A percentile compares a stretch with the other conserved stretches of the same genome.
Evolutionary conservation across 1,139 yeast genomes (phyloP).

Genomic region (Suhomyces panamericanus): DNA sequence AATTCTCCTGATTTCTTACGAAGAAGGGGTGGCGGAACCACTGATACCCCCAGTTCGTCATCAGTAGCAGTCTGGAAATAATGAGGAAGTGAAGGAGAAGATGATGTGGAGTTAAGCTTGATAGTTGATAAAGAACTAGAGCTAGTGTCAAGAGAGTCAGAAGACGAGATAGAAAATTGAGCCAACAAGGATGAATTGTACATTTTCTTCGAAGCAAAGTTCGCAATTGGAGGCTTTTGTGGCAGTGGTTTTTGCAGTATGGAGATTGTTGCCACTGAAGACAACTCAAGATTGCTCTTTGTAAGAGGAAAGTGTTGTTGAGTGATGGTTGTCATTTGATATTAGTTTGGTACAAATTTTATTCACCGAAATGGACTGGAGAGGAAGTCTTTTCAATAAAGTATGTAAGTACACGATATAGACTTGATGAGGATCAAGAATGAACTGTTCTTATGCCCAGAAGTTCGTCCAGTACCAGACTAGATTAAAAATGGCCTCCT

Average conservation of each 20-base stretch:
- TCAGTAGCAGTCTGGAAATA: conserved; percentile 6
- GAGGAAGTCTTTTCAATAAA: no score
- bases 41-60: neutral
- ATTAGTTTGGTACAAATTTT: neutral
- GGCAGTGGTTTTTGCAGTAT: conserved; percentile 3
- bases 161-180: conserved; percentile 7
- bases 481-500: conserved; percentile 1
- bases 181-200: conserved; percentile 10
- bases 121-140: conserved; percentile 11
- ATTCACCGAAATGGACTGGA: no score
- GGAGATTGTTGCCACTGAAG: neutral
- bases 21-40: conserved; percentile 23
- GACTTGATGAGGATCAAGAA: neutral
- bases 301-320: conserved; percentile 4
- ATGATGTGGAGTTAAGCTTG: conserved; percentile 10
- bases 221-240: conserved; percentile 2
- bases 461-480: conserved; percentile 4
- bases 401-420: no score
- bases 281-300: conserved; percentile 1
- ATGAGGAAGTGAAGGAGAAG: conserved; percentile 13
- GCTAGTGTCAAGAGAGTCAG: conserved; percentile 11
- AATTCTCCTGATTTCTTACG: conserved; percentile 43
- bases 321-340: conserved; percentile 5
- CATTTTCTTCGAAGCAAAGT: conserved; percentile 4
- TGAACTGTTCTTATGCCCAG: conserved; percentile 1